Percentiles rank a stretch among this genome's conserved stretches.
Conservation (phyloP, 768 basidiomycete species). For the Termitomyces bulborhizus region DNA sequence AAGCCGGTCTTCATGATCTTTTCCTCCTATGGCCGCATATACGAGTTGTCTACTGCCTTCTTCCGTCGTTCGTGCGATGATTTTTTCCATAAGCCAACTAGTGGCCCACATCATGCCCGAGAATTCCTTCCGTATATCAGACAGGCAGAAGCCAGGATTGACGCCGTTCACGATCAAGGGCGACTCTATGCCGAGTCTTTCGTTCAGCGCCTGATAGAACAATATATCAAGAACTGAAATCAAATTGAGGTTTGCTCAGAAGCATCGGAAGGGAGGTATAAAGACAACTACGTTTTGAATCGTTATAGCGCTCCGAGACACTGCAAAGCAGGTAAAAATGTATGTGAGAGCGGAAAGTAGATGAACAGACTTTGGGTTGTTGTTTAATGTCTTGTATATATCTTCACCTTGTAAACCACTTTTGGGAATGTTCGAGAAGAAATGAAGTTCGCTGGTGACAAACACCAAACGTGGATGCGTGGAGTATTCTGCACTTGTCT, state of each 20-base stretch:
- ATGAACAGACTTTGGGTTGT: constrained; percentile 14
- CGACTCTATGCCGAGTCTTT: constrained; percentile 17
- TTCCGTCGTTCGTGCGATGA: constrained; percentile 21
- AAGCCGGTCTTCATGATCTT: constrained; percentile 5
- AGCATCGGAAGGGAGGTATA: not conserved
- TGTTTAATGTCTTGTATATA: constrained; percentile 21
- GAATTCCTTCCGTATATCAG: constrained; percentile 26
- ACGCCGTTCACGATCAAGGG: constrained; percentile 28
- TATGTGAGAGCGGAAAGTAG: not conserved
- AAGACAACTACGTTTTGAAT: constrained; percentile 29
- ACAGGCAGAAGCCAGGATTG: constrained; percentile 37
- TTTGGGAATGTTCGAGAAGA: constrained; percentile 18
- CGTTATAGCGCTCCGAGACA: constrained; percentile 18
- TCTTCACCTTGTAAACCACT: constrained; percentile 14
- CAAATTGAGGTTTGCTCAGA: not conserved
- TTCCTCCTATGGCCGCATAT: constrained; percentile 11
- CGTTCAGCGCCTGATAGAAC: constrained; percentile 30
- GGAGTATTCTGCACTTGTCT: constrained; percentile 25
- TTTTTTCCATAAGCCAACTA: constrained; percentile 18
- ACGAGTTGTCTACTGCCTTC: constrained; percentile 13
- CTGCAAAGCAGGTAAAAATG: not conserved
- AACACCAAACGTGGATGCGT: constrained; percentile 33
- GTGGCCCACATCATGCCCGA: constrained; percentile 12
- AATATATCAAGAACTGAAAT: constrained; percentile 32
- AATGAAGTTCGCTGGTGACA: constrained; percentile 37